These are phyloP conservation scores for Cocos nucifera DNA, from an alignment of 176 grass and related monocot genomes.

Conservation along the genomic window DNA sequence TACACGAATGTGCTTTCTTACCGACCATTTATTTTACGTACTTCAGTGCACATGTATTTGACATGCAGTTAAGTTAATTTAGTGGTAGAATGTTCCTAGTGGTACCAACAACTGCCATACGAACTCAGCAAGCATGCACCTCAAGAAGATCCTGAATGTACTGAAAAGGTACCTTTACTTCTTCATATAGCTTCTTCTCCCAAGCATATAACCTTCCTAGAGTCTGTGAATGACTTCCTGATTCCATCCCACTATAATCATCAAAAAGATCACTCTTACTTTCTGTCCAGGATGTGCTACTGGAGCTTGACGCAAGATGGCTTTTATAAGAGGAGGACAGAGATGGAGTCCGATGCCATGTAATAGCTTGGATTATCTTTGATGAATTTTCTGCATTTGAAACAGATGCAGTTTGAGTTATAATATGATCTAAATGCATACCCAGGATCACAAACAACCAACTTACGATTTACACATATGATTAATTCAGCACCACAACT, in stretches of 20 bases:
- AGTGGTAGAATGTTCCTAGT: too few species aligned
- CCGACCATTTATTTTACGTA: too few species aligned
- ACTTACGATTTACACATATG: too few species aligned
- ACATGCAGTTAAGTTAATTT: too few species aligned
- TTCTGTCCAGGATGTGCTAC: constrained; percentile 63
- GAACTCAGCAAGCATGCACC: background rate
- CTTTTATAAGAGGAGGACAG: constrained; percentile 38
- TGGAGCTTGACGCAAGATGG: constrained; percentile 59
- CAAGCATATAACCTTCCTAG: constrained; percentile 82
- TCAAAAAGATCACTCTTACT: constrained; percentile 63
- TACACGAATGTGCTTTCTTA: too few species aligned
- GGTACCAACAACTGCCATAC: too few species aligned
- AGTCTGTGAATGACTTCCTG: constrained; percentile 85
- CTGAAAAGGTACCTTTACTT: constrained; percentile 69
- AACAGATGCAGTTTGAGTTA: constrained; percentile 20
- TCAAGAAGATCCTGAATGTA: background rate
- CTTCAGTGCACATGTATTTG: too few species aligned
- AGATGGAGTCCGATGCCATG: constrained; percentile 79
- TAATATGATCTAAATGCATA: too few species aligned
- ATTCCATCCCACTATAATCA: constrained; percentile 73
- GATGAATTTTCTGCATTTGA: constrained; percentile 71
- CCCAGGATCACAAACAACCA: too few species aligned
- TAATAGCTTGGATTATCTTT: constrained; percentile 76
- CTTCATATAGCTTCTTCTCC: constrained; percentile 96
- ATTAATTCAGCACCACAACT: too few species aligned